phyloP scores from a whole-genome alignment of 2,329 filamentous ascomycete genomes.

The Pseudogymnoascus sp. region DNA sequence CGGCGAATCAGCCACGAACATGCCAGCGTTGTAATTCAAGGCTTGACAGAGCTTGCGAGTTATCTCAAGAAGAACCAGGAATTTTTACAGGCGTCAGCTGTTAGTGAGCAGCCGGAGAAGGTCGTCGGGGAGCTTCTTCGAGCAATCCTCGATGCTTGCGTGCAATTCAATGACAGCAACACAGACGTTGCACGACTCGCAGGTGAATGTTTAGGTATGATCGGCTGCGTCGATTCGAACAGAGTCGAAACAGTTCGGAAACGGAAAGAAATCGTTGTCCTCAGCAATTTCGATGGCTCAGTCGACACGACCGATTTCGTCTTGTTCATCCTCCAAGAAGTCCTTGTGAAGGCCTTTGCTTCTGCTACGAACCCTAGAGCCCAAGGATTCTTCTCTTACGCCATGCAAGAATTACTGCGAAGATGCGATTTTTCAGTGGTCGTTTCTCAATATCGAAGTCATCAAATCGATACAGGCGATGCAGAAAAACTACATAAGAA shows the following conservation, averaged over 20 bases:
- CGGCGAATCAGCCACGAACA: slow-evolving; percentile 76
- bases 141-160: slow-evolving; percentile 75
- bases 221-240: slow-evolving; percentile 89
- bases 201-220: slow-evolving; percentile 75
- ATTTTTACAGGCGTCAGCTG: slow-evolving; percentile 69
- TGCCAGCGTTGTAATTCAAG: slow-evolving; percentile 74
- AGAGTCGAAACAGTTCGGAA: slow-evolving; percentile 73
- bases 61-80: slow-evolving; percentile 69
- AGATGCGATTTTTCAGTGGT: slow-evolving; percentile 61
- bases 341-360: slow-evolving; percentile 84
- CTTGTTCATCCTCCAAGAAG: slow-evolving; percentile 75
- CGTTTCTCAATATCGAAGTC: slow-evolving; percentile 22
- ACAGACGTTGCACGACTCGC: slow-evolving; percentile 64
- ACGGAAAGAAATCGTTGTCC: slow-evolving; percentile 74
- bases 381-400: slow-evolving; percentile 87
- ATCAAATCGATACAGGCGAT: slow-evolving; percentile 38
- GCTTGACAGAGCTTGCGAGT: slow-evolving; percentile 66
- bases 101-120: slow-evolving; percentile 76
- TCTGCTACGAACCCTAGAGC: slow-evolving; percentile 81
- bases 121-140: slow-evolving; percentile 66
- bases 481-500: slow-evolving; percentile 58
- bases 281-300: slow-evolving; percentile 75
- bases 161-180: slow-evolving; percentile 67
- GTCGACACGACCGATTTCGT: slow-evolving; percentile 81
- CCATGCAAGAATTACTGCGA: slow-evolving; percentile 84